Conservation (phyloP, 2,329 filamentous ascomycete species). For the Davidsoniella eucalypti region DNA sequence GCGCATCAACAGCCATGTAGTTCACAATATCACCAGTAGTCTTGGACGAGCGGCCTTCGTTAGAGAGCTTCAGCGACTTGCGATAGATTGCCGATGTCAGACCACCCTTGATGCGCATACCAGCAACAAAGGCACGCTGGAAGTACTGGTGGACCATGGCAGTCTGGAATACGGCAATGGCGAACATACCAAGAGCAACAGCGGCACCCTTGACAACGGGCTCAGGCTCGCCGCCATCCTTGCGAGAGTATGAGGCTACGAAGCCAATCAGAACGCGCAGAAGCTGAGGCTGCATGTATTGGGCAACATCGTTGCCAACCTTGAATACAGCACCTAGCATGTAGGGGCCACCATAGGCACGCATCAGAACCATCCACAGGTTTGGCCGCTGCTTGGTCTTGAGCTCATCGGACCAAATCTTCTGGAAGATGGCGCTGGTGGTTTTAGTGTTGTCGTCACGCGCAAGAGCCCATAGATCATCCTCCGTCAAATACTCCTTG, state of each 20-base stretch:
- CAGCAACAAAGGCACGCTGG: conserved; percentile 82
- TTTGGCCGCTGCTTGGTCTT: conserved; percentile 47
- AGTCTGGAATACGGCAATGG: conserved; percentile 71
- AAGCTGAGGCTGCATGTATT: conserved; percentile 83
- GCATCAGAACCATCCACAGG: conserved; percentile 73
- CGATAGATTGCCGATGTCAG: conserved; percentile 82
- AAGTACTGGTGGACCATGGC: conserved; percentile 90
- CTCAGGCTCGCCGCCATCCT: conserved; percentile 42
- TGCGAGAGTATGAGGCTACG: conserved; percentile 45
- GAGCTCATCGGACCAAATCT: conserved; percentile 63
- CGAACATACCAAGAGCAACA: conserved; percentile 86
- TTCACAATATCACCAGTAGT: conserved; percentile 97
- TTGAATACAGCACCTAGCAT: conserved; percentile 72
- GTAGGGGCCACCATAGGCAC: conserved; percentile 75
- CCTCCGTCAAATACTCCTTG: conserved; percentile 77
- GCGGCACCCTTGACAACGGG: conserved; percentile 70
- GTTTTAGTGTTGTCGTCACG: conserved; percentile 61
- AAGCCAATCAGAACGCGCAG: conserved; percentile 71
- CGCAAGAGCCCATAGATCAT: conserved; percentile 87
- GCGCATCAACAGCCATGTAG: conserved; percentile 96
- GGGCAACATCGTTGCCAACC: conserved; percentile 65
- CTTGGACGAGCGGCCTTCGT: conserved; percentile 76
- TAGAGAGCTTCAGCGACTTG: conserved; percentile 79
- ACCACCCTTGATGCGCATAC: conserved; percentile 90
- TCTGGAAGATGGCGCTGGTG: conserved; percentile 53